phyloP scores from a whole-genome alignment of 495 filamentous ascomycete genomes.

The Neurospora sp. region DNA sequence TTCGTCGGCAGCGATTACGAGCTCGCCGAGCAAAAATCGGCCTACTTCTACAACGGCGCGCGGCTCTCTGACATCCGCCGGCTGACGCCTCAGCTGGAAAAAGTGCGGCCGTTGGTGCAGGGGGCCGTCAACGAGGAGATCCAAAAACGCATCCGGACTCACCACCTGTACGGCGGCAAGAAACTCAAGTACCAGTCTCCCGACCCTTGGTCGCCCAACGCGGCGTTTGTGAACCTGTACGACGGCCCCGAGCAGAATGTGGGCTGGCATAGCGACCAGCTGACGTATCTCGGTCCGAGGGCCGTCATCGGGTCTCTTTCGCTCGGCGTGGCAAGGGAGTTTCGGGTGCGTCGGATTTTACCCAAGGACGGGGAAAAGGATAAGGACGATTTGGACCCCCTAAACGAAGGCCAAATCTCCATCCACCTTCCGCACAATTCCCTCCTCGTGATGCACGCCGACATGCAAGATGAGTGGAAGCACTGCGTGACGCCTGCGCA shows the following conservation, averaged over 20 bases:
- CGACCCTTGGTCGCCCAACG: conserved; percentile 68
- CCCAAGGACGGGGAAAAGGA: conserved; percentile 32
- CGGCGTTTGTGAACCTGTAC: conserved; percentile 91
- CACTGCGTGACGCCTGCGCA: conserved; percentile 65
- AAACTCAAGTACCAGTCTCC: conserved; percentile 73
- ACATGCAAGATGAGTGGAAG: conserved; percentile 78
- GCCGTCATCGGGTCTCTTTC: conserved; percentile 84
- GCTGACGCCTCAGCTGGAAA: conserved; percentile 59
- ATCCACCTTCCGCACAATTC: conserved; percentile 93
- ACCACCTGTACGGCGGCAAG: conserved; percentile 42
- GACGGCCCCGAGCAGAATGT: conserved; percentile 67
- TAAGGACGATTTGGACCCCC: conserved; percentile 26
- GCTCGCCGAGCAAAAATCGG: conserved; percentile 51
- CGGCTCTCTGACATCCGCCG: conserved; percentile 61
- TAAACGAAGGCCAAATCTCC: conserved; percentile 71
- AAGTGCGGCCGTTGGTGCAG: conserved; percentile 56
- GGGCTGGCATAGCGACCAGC: conserved; percentile 83
- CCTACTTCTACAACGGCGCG: conserved; percentile 78
- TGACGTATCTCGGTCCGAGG: conserved; percentile 85
- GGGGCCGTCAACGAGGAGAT: conserved; percentile 66
- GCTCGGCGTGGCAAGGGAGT: conserved; percentile 82
- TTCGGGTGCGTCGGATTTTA: conserved; percentile 68
- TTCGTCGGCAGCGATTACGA: conserved; percentile 66
- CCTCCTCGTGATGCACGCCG: conserved; percentile 86
- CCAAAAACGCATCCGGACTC: conserved; percentile 48